These are phyloP conservation scores for Eucalyptus leucophloia DNA, from an alignment of 345 rosid species.

Conservation along the genomic window DNA sequence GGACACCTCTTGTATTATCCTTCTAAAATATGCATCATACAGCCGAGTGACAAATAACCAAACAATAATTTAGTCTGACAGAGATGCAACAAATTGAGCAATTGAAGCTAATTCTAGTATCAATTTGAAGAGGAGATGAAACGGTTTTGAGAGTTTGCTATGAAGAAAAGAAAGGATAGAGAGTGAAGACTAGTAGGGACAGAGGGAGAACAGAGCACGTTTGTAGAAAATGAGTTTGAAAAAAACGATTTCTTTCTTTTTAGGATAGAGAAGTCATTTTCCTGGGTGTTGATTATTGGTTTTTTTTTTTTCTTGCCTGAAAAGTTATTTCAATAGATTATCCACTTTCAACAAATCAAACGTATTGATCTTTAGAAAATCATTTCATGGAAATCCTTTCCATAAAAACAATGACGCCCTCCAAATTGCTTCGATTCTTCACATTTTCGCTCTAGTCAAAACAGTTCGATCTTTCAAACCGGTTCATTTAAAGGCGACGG, in stretches of 20 bases:
- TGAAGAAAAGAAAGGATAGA: neutral
- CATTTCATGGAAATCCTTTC: neutral
- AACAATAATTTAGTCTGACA: neutral
- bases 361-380: too few species aligned
- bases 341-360: neutral
- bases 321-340: neutral
- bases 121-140: neutral
- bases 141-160: neutral
- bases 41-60: neutral
- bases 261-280: neutral
- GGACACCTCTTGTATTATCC: neutral
- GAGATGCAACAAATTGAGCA: neutral
- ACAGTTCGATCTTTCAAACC: neutral
- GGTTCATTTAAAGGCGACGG: neutral
- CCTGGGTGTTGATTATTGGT: neutral
- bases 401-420: too few species aligned
- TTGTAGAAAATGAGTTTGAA: neutral
- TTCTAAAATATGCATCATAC: neutral
- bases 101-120: neutral
- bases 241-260: neutral
- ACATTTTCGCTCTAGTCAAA: too few species aligned
- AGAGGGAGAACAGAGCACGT: too few species aligned
- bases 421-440: too few species aligned
- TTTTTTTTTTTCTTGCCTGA: neutral
- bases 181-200: too few species aligned